Evolutionary conservation across 345 rosid species (phyloP).

Genomic region (Populus tremula): DNA sequence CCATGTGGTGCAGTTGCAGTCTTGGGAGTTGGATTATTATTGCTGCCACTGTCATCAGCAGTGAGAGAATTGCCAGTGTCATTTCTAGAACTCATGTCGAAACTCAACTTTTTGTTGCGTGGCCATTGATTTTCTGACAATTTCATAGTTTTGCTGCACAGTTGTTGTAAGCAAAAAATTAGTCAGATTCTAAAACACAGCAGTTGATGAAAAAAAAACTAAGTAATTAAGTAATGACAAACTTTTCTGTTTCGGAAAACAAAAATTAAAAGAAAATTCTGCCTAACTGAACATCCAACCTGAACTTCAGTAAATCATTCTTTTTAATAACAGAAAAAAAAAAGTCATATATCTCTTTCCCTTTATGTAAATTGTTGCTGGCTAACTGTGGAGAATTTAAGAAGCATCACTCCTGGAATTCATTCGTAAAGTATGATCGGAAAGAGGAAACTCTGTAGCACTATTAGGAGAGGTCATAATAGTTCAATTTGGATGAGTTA

Average conservation of each 20-base stretch:
- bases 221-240: not conserved
- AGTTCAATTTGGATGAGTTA: too few species aligned
- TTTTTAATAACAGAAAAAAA: too few species aligned
- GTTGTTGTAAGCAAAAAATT: not conserved
- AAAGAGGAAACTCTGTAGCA: too few species aligned
- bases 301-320: too few species aligned
- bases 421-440: too few species aligned
- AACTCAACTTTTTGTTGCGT: not conserved
- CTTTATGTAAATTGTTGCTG: not conserved
- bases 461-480: too few species aligned
- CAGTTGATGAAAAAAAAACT: not conserved
- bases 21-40: slow-evolving; percentile 18
- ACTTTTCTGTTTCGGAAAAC: not conserved
- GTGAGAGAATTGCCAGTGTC: slow-evolving; percentile 21
- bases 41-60: not conserved
- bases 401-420: not conserved
- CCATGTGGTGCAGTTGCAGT: slow-evolving; percentile 45
- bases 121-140: not conserved
- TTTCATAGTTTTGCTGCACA: not conserved
- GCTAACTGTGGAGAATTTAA: not conserved
- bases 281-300: not conserved
- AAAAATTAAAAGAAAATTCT: not conserved
- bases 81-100: slow-evolving; percentile 47
- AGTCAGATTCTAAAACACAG: not conserved
- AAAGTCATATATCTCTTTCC: too few species aligned